Percentiles rank a stretch among this genome's conserved stretches.
Evolutionary conservation across 2,329 filamentous ascomycete genomes (phyloP).

Genomic region (Xylariales sp.): DNA sequence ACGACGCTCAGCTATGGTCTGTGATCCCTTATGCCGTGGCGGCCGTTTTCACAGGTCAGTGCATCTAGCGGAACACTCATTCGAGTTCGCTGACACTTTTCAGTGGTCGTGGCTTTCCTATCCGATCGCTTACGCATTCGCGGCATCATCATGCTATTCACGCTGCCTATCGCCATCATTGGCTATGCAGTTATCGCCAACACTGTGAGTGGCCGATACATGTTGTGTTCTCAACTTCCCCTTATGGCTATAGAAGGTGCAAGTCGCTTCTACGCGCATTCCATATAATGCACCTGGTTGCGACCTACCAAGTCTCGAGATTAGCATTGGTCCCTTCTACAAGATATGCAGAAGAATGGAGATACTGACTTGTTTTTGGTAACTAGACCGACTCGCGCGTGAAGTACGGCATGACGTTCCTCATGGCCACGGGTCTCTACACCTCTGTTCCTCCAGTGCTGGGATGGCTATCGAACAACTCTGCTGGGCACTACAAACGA

Average conservation of each 20-base stretch:
- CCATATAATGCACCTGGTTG: no score
- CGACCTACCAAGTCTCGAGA: no score
- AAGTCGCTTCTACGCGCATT: no score
- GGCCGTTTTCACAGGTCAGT: constrained; percentile 46
- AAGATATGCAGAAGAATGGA: no score
- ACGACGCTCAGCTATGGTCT: constrained; percentile 57
- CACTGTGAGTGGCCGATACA: no score
- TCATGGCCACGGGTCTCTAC: constrained; percentile 64
- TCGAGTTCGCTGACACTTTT: no score
- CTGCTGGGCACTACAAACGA: constrained; percentile 63
- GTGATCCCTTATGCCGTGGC: constrained; percentile 61
- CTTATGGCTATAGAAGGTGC: no score
- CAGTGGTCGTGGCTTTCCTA: constrained; percentile 48
- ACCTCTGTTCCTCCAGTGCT: constrained; percentile 58
- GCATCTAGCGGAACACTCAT: background rate
- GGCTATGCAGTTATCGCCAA: constrained; percentile 62
- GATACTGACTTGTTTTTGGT: no score
- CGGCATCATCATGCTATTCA: constrained; percentile 58
- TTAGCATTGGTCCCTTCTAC: no score
- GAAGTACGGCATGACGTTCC: constrained; percentile 61
- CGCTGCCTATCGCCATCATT: constrained; percentile 58
- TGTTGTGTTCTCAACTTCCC: no score
- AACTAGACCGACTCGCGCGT: constrained; percentile 43
- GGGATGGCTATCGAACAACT: constrained; percentile 65
- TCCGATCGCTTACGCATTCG: constrained; percentile 58